Base-by-base conservation (phyloP, 768 basidiomycete genomes). In the Multifurca ochricompacta region DNA sequence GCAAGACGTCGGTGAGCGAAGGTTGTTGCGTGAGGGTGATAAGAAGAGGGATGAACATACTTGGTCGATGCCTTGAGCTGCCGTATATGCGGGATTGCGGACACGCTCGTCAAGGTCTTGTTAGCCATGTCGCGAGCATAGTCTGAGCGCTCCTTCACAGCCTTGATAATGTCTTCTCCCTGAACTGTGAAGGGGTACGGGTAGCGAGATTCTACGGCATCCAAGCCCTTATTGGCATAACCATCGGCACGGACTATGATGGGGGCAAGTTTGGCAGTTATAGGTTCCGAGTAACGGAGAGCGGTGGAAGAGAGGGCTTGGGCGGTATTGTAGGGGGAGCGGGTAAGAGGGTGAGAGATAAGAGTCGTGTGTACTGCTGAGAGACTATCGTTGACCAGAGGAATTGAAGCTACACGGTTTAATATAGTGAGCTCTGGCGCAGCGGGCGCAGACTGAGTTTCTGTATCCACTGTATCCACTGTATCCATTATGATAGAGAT, bases 111-210 rank as follows among this genome's bases (percentile, higher is more conserved):
- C 84, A 88, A 71, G 14, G 76, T 77, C 71, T 82, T 82, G 69
- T 76, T 78, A 27, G 81, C 81, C 23, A 78, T 71, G 41, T 71
- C 76, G 40, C 77, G 71, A 6, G 78, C 74, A 39, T 79, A 77
- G 63, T 85, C 76, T 44, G 74, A 77, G 54, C 73, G 72, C 54
- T 80, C 74, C 61, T 77, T 80, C 35, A 88, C 74, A 56, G 78
- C 80, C 10, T 71, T 74, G 28, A 73, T 73, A 19, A 91, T 78
- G 3, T 90, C 87, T 62, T 85, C 84, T 3, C 87, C 83, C 63
- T 80, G 79, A 16, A 79, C 79, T 56, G 80, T 74, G 76, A 90
- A 91, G 4, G 87, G 79, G 65, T 82, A 84, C 11, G 88, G 89
- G 65, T 82, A 88, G 48, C 79, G 78, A 50, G 77, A 73, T 72